Evolutionary conservation across 768 basidiomycete species (phyloP).

Genomic region (Lactarius evosmus): DNA sequence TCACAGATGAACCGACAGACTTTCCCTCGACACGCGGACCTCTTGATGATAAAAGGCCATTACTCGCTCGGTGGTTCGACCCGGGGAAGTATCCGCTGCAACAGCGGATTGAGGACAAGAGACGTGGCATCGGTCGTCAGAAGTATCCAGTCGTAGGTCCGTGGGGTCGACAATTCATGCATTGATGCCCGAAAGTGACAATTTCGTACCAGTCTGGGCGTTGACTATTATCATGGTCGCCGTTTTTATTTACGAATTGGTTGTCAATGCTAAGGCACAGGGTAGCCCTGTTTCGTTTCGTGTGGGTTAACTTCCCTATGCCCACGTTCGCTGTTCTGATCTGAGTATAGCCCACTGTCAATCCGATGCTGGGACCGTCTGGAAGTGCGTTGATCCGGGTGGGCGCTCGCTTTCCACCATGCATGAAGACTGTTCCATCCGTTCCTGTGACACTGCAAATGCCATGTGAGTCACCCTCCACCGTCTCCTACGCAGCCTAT

Average conservation of each 20-base stretch:
- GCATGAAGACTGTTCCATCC: conserved; percentile 71
- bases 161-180: conserved; percentile 28
- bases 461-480: conserved; percentile 47
- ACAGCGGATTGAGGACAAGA: conserved; percentile 86
- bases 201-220: conserved; percentile 50
- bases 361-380: conserved; percentile 90
- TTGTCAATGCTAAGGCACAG: conserved; percentile 69
- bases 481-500: conserved; percentile 3
- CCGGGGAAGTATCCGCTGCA: conserved; percentile 52
- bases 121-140: conserved; percentile 80
- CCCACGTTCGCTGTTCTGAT: background rate
- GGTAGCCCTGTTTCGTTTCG: conserved; percentile 86
- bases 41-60: background rate
- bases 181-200: conserved; percentile 16
- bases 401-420: conserved; percentile 91
- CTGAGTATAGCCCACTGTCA: conserved; percentile 61
- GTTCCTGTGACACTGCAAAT: conserved; percentile 54
- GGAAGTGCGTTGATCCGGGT: conserved; percentile 77
- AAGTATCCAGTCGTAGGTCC: conserved; percentile 72
- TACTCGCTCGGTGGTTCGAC: conserved; percentile 16
- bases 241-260: conserved; percentile 82
- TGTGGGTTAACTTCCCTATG: conserved; percentile 39
- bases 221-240: conserved; percentile 65
- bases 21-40: background rate
- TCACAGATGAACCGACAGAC: conserved; percentile 3